Evolutionary conservation across 768 basidiomycete species (phyloP).

Genomic region (Tricholoma sp.): DNA sequence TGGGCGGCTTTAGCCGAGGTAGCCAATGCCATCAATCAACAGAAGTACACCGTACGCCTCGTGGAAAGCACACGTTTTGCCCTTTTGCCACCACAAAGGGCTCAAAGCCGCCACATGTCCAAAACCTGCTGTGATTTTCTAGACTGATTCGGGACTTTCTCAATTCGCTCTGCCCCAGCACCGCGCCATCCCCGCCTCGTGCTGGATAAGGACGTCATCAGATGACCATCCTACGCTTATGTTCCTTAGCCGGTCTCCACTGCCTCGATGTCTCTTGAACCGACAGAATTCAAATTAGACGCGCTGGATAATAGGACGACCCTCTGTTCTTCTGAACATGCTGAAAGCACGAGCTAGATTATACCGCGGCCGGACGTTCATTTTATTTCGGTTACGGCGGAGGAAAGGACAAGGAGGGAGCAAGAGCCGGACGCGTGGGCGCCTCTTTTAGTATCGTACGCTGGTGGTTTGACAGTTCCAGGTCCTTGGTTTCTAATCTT

Average conservation of each 20-base stretch:
- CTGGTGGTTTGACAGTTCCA: not conserved
- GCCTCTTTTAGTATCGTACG: not conserved
- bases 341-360: not conserved
- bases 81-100: not conserved
- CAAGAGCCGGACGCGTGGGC: not conserved
- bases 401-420: not conserved
- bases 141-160: not conserved
- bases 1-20: not conserved
- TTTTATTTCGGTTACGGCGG: not conserved
- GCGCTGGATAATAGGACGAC: not conserved
- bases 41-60: not conserved
- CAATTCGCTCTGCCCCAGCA: not conserved
- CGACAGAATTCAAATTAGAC: not conserved
- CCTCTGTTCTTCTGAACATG: not conserved
- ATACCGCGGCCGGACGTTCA: not conserved
- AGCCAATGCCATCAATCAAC: not conserved
- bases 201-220: not conserved
- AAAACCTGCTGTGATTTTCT: not conserved
- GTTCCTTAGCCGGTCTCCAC: not conserved
- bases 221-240: not conserved
- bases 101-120: not conserved
- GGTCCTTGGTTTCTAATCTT: not conserved
- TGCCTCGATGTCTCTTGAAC: not conserved
- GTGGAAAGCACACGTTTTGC: not conserved
- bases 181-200: not conserved